Base-by-base conservation (phyloP, 495 filamentous ascomycete genomes). In the Penicillium mononematosum region DNA sequence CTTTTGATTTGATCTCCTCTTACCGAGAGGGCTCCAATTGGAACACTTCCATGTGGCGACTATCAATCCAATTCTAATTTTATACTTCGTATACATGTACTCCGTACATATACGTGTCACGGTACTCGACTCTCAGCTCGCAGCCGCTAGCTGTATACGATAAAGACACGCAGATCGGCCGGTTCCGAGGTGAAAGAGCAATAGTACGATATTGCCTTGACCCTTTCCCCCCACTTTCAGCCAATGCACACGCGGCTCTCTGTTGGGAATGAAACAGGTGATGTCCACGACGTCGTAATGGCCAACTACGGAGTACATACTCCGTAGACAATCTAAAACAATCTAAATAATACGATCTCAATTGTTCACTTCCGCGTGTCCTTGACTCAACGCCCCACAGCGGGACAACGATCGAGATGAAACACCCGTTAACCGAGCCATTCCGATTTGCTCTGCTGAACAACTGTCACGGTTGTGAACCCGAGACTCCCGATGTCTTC, bases 321-420 rank as follows among this genome's bases (percentile, higher is more conserved):
- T 20, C 20, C 20, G 20, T 20, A 5, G 31, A 14, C 31, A 34
- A 34, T 34, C 11, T 14, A 34, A 14, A 34, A 4, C 10, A 34
- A 32, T 11, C 10, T 34, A 34, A 34, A 14, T 34, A 34, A 34
- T 17, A 39, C 1, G 32, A 34, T 14, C 10, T 14, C 11, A 16
- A 16, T 36, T 36, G 36, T 39, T 39, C 20, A 25, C 32, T 12
- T 39, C 20, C 20, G 24, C 25, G 32, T 27, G 34, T n/a, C 47
- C 29, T 36, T 24, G 29, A 20, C 8, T 50, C 34, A 50, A 38
- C 5, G 48, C 55, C 66, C 66, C 66, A 69, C 66, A 66, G 59
- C 63, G 66, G 66, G 58, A 63, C 63, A 64, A 60, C 58, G 63
- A 67, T 61, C 61, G 55, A 55, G 55, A 64, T 63, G 58, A 66